Evolutionary conservation across 768 basidiomycete species (phyloP), one percentile per base, ranked within the genome.

Genomic region (Leccinum subtestaceum): DNA sequence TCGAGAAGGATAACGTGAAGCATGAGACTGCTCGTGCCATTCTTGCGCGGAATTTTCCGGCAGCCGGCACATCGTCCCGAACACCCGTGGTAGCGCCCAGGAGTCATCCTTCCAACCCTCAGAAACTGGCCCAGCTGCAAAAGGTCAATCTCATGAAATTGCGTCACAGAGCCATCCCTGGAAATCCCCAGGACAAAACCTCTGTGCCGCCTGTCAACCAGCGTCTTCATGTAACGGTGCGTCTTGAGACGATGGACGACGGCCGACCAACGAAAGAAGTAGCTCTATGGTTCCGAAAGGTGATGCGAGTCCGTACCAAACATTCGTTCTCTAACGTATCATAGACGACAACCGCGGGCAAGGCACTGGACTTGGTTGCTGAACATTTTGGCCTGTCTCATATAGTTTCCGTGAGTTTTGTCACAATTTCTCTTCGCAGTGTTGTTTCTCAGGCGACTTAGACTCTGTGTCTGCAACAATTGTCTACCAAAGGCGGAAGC

Each of bases 231-330:
- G 64, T 91, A 34, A 81, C 75, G 40, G 80, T 85, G 5, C 66
- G 65, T 19, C 61, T 62, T 3, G 67, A 72, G 6, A 61, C 64
- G 6, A 61, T 63, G 43, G 43, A 5, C 4, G 60, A 63, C 2
- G 64, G 66, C 8, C 73, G 68, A 19, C 68, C 74, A 54, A 55
- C 64, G 2, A 65, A 66, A 15, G 81, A 84, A 65, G 76, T 75
- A 53, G 66, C 79, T 7, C 80, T 91, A 52, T 94, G 91, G 91
- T 81, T 89, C 56, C 76, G 79, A 52, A 91, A 89, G 81, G 91
- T 89, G 65, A 62, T 34, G 11, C 45, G 8, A 27, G 19, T 55
- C 53, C 17, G 13, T 32, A 29, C 38, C 50, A 23, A 19, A 3
- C 12, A 29, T 57, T 46, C 36, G 4, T 43, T 50, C 12, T 56